A percentile compares a stretch with the other conserved stretches of the same genome.
phyloP scores from a whole-genome alignment of 2,329 filamentous ascomycete genomes.

The Venturia effusa region DNA sequence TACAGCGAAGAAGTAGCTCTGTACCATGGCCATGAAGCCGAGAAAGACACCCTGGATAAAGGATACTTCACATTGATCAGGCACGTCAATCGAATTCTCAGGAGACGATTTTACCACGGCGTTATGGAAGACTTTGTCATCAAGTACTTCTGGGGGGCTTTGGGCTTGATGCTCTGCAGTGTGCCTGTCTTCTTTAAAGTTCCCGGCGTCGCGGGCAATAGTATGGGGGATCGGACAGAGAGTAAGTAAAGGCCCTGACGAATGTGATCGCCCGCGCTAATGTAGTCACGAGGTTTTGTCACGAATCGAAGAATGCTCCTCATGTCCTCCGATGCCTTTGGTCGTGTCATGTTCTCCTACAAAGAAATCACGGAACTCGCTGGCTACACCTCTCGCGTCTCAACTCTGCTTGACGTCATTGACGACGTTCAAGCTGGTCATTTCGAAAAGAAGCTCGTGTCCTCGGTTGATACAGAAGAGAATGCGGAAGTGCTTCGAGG shows the following conservation, averaged over 20 bases:
- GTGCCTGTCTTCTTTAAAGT: constrained; percentile 94
- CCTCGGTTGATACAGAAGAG: constrained; percentile 68
- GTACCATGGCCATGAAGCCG: constrained; percentile 82
- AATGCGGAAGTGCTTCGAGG: constrained; percentile 76
- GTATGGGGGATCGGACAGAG: constrained; percentile 59
- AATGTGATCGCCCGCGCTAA: constrained; percentile 13
- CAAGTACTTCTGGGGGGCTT: constrained; percentile 97
- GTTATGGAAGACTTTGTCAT: constrained; percentile 99
- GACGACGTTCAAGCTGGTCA: constrained; percentile 80
- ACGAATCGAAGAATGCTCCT: constrained; percentile 89
- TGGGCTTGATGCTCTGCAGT: constrained; percentile 85
- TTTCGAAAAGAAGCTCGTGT: constrained; percentile 95
- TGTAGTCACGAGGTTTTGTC: constrained; percentile 54
- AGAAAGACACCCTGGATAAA: constrained; percentile 95
- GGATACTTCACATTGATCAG: constrained; percentile 99
- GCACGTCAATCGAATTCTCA: constrained; percentile 91
- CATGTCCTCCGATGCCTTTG: constrained; percentile 89
- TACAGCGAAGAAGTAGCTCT: constrained; percentile 92
- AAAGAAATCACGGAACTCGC: constrained; percentile 94
- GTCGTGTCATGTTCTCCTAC: constrained; percentile 94
- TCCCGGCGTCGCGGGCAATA: constrained; percentile 46
- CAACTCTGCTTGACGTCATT: constrained; percentile 84
- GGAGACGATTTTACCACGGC: constrained; percentile 88
- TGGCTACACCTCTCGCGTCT: constrained; percentile 87
- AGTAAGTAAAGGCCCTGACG: constrained; percentile 30